Base-by-base conservation (phyloP, 2,329 filamentous ascomycete genomes). In the Chaetomiaceae sp. region DNA sequence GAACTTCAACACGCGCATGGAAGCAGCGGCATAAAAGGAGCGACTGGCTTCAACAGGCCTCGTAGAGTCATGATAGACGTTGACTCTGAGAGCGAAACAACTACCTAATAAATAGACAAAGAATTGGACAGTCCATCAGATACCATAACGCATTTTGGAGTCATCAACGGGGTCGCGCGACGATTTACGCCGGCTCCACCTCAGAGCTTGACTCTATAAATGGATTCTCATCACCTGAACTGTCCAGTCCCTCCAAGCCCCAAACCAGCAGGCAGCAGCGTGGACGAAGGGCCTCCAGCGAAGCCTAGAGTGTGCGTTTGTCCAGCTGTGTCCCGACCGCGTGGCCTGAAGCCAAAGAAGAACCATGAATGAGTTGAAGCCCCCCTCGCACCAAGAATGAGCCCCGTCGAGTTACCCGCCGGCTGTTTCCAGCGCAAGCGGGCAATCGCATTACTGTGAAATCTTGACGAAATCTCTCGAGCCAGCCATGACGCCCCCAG, bases 151-250 rank as follows among this genome's bases (percentile, higher is more conserved):
- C 64, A 69, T 68, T 66, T 63, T 69, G 63, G 57, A 65, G 65
- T 79, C 76, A 70, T 74, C 74, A 76, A 69, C 63, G 68, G 57
- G 64, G 66, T 71, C 68, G 66, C 64, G 44, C 51, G 51, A 54
- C 52, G 59, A 63, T 63, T 66, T 64, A 63, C 63, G 60, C 68
- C 68, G 68, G 65, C 64, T 59, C 58, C 61, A 66, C 81, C 83
- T 96, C 89, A 88, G 91, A 89, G 91, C 91, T 96, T 96, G 91
- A 96, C 91, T 96, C 91, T 95, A 91, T 91, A 77, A 79, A 83
- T 48, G 87, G 80, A 78, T 85, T 83, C 83, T 96, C 91, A 96
- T 96, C 91, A 96, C 80, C 65, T 86, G 74, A 81, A 80, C 81
- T 87, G 55, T 39, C 47, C 40, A 71, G 69, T 65, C 63, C 57